These are phyloP conservation scores for Nematocida sp. DNA, from an alignment of 371 early-diverging fungal species.

Conservation along the genomic window DNA sequence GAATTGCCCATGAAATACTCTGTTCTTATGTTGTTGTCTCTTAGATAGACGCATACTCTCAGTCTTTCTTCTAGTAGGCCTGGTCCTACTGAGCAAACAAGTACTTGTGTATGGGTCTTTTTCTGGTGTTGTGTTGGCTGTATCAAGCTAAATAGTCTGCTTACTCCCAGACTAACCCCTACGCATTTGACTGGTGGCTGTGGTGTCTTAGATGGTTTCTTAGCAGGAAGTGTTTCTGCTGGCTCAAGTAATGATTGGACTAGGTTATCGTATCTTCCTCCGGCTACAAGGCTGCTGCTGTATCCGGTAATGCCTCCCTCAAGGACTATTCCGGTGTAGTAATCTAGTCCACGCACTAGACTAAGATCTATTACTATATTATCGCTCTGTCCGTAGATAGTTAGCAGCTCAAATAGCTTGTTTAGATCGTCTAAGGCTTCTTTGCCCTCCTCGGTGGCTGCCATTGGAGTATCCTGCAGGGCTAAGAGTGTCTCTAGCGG, in stretches of 20 bases:
- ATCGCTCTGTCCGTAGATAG: slow-evolving; percentile 71
- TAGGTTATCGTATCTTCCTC: slow-evolving; percentile 95
- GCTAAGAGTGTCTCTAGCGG: slow-evolving; percentile 67
- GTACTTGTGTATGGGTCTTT: slow-evolving; percentile 70
- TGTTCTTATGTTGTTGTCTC: slow-evolving; percentile 76
- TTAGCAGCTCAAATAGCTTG: slow-evolving; percentile 74
- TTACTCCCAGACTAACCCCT: slow-evolving; percentile 89
- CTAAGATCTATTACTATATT: slow-evolving; percentile 81
- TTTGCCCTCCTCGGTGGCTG: slow-evolving; percentile 65
- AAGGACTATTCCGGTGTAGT: slow-evolving; percentile 97
- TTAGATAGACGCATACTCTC: slow-evolving; percentile 73
- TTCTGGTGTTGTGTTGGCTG: slow-evolving; percentile 64
- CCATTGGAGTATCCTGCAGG: slow-evolving; percentile 68
- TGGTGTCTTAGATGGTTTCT: not conserved
- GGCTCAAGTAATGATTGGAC: slow-evolving; percentile 77
- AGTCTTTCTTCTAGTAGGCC: slow-evolving; percentile 84
- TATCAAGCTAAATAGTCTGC: slow-evolving; percentile 84
- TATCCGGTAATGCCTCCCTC: slow-evolving; percentile 75
- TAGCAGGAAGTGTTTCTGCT: slow-evolving; percentile 12
- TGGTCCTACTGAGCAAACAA: slow-evolving; percentile 75
- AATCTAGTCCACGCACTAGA: slow-evolving; percentile 91
- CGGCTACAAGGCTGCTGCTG: slow-evolving; percentile 97
- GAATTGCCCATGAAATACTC: slow-evolving; percentile 84
- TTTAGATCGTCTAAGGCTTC: slow-evolving; percentile 79
- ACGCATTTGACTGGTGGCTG: slow-evolving; percentile 75